phyloP scores from a whole-genome alignment of 768 basidiomycete genomes.

The Suillus fuscotomentosus region DNA sequence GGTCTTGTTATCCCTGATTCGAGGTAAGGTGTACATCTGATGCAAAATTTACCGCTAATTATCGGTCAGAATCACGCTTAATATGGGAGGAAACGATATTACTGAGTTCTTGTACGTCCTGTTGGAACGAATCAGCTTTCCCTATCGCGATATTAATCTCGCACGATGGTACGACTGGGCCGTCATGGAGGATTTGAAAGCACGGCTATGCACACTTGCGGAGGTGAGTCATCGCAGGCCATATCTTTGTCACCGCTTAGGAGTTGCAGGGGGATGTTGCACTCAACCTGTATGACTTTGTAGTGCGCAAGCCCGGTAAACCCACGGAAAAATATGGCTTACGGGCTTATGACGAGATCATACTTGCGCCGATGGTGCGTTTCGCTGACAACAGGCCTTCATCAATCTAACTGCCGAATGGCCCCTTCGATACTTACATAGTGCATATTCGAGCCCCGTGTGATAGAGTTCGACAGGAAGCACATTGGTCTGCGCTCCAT shows the following conservation, averaged over 20 bases:
- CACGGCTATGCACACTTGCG: constrained; percentile 76
- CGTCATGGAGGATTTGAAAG: constrained; percentile 90
- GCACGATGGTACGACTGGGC: constrained; percentile 81
- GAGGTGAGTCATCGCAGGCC: constrained; percentile 57
- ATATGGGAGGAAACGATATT: constrained; percentile 93
- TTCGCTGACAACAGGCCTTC: background rate
- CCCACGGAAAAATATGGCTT: constrained; percentile 85
- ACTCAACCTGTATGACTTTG: constrained; percentile 87
- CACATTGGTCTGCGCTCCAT: constrained; percentile 46
- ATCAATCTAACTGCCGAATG: background rate
- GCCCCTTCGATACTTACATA: constrained; percentile 26
- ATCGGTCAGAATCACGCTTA: constrained; percentile 63
- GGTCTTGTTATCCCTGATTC: constrained; percentile 87
- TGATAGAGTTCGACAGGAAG: constrained; percentile 87
- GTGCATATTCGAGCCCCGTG: constrained; percentile 92
- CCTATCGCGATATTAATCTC: constrained; percentile 83
- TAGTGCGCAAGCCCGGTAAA: constrained; percentile 72
- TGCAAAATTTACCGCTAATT: constrained; percentile 6
- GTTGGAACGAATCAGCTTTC: constrained; percentile 79
- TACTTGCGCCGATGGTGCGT: constrained; percentile 89
- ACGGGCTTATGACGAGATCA: constrained; percentile 93
- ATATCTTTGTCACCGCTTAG: constrained; percentile 9
- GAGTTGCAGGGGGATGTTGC: constrained; percentile 76
- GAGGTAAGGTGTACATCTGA: constrained; percentile 49
- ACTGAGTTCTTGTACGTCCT: constrained; percentile 85